phyloP scores from a whole-genome alignment of 2,329 filamentous ascomycete genomes.

The Colletotrichum cereale region DNA sequence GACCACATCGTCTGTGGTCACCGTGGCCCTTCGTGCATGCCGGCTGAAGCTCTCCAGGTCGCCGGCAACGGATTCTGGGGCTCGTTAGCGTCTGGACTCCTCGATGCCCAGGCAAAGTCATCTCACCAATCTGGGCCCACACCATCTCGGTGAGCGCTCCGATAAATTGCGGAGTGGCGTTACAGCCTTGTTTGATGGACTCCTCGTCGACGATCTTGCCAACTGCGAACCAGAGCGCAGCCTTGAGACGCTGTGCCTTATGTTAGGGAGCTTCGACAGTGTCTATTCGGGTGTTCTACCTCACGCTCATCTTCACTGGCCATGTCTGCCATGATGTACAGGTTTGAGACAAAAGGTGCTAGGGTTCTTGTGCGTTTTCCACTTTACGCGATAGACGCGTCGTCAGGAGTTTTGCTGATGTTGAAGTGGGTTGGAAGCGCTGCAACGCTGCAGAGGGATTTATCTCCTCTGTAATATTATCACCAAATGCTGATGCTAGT shows the following conservation, averaged over 20 bases:
- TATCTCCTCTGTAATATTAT: neutral
- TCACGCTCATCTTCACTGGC: constrained; percentile 52
- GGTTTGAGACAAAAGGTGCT: neutral
- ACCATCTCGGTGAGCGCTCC: constrained; percentile 87
- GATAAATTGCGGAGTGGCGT: constrained; percentile 93
- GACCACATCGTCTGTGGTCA: constrained; percentile 89
- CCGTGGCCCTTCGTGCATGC: constrained; percentile 84
- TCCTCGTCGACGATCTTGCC: constrained; percentile 92
- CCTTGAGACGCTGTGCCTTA: constrained; percentile 77
- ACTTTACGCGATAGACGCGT: constrained; percentile 41
- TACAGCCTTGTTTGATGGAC: constrained; percentile 77
- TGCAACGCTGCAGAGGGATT: neutral
- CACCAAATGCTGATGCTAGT: neutral
- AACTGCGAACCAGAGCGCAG: constrained; percentile 85
- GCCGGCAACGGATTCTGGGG: constrained; percentile 65
- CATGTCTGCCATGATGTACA: constrained; percentile 50
- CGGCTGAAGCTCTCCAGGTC: constrained; percentile 71
- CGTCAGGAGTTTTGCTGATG: neutral
- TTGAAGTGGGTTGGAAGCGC: too few species aligned
- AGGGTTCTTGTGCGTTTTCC: neutral
- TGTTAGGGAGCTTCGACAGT: constrained; percentile 1
- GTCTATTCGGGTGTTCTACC: constrained; percentile 41
- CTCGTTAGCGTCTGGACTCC: neutral
- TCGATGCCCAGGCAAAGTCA: neutral
- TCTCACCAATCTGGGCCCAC: constrained; percentile 79